These are phyloP conservation scores for Chaetomium globosum DNA, from an alignment of 2,329 filamentous ascomycete genomes.

Conservation along the genomic window DNA sequence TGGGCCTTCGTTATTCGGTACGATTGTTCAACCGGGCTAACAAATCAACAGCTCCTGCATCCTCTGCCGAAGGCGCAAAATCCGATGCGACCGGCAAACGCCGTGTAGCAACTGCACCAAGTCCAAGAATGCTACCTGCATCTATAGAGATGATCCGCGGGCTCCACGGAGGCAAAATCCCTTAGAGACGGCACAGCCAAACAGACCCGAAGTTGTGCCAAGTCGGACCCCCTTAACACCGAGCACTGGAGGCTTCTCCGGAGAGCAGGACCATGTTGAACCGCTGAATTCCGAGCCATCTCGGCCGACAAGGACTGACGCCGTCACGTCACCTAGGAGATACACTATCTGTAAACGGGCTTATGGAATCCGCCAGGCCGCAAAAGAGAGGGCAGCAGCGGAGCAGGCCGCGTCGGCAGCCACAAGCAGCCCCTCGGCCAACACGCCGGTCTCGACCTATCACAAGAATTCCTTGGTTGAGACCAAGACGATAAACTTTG, in stretches of 20 bases:
- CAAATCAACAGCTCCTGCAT: constrained; percentile 44
- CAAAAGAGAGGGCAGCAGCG: constrained; percentile 45
- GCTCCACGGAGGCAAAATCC: constrained; percentile 6
- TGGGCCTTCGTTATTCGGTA: not conserved
- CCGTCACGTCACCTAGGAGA: not conserved
- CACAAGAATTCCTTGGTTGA: constrained; percentile 41
- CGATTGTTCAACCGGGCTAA: constrained; percentile 11
- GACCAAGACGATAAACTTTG: constrained; percentile 44
- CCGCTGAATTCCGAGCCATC: not conserved
- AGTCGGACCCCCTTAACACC: constrained; percentile 20
- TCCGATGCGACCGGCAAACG: constrained; percentile 47
- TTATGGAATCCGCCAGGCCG: not conserved
- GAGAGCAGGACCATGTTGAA: not conserved
- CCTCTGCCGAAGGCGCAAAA: constrained; percentile 49
- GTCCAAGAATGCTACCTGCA: constrained; percentile 43
- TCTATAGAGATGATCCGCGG: constrained; percentile 39
- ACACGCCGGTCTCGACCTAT: constrained; percentile 31
- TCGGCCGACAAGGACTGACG: not conserved
- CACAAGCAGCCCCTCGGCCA: constrained; percentile 8
- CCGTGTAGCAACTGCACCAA: constrained; percentile 49
- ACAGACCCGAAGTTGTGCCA: not conserved
- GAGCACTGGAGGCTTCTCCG: not conserved
- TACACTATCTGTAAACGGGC: not conserved
- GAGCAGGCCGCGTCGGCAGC: constrained; percentile 31
- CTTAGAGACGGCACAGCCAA: not conserved